Evolutionary conservation across 163 green algal species (phyloP), one percentile per base, ranked within the genome.

Genomic region (Chlamydomonas reinhardtii): DNA sequence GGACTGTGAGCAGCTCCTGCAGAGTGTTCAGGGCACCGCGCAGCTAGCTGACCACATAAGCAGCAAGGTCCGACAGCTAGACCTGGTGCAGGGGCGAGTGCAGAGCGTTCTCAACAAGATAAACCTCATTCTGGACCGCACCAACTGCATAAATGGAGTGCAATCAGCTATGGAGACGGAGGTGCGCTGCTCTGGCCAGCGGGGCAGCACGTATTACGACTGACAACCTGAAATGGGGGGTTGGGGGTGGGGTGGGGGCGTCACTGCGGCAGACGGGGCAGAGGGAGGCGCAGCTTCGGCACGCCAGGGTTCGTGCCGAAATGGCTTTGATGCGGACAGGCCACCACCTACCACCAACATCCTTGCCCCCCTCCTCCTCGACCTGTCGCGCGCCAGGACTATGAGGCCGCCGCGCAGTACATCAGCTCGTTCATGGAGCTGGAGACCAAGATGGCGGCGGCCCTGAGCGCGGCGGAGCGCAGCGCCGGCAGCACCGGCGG

Each of bases 41-140:
- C 78, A 90, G n/a, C 89, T 98, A 2, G 96, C 97, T 15, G 94
- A 98, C 79, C 91, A 93, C 39, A 98, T 99, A 56, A 97, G 93
- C 88, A 89, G 89, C 71, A 97, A 96, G 87, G 96, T 97, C 19
- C 93, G 95, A 5, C 83, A 94, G 75, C 91, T 99, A 32, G 96
- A 99, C 91, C 78, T 87, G 25, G 93, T 93, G 17, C 95, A 98
- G 87, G 94, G 86, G 0, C 91, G 92, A 31, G 79, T 85, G 93
- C 98, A 71, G 20, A 80, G 87, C 17, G 94, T 95, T 4, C 90
- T 99, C 48, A 86, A 70, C 2, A 89, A 94, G 31, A 97, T 99
- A 69, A 90, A 93, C 43, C 86, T 95, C 31, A 94, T 99, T 56
- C 83, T 98, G 65, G 96, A 98, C 79, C 91, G 97, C 56, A 93